Evolutionary conservation across 768 basidiomycete species (phyloP), one percentile per base, ranked within the genome.

Genomic region (Amanita jacksonii): DNA sequence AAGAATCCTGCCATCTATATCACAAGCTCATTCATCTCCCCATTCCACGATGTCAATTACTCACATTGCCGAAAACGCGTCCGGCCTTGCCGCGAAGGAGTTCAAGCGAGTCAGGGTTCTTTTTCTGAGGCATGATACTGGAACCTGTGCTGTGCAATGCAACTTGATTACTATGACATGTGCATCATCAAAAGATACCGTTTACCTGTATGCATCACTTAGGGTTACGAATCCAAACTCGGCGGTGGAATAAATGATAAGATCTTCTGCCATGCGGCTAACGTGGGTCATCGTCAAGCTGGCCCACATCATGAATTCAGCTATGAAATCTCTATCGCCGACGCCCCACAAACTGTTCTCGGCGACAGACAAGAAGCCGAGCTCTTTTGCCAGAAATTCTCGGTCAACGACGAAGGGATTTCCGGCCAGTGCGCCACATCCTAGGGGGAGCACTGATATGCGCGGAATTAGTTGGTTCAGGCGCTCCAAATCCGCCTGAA

Each of bases 81-180:
- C 96, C 96, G 24, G 86, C 77, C 64, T 99, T 99, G 53, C 96
- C 96, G 46, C 96, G 81, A 46, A 99, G 70, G 16, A 99, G 72
- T 62, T 99, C 96, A 43, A 96, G 68, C 8, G 94, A 97, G 61
- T 98, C 96, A 0, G 93, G 89, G 57, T 97, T 97, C 67, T 98
- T 99, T 69, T 99, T 98, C 60, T 98, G 96, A 4, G 96, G 96
- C 96, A 99, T 99, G 59, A 99, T 97, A 52, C 93, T 97, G 31
- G 93, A 97, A 5, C 96, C 96, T 34, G 96, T 99, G 59, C 92
- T 97, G 51, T n/a, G n/a, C n/a, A n/a, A n/a, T n/a, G n/a, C n/a
- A n/a, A n/a, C n/a, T n/a, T n/a, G n/a, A n/a, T n/a, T n/a, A n/a
- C n/a, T n/a, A n/a, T n/a, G n/a, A n/a, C n/a, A n/a, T n/a, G n/a